phyloP scores from a whole-genome alignment of 768 basidiomycete genomes.

The Gautieria morchelliformis region DNA sequence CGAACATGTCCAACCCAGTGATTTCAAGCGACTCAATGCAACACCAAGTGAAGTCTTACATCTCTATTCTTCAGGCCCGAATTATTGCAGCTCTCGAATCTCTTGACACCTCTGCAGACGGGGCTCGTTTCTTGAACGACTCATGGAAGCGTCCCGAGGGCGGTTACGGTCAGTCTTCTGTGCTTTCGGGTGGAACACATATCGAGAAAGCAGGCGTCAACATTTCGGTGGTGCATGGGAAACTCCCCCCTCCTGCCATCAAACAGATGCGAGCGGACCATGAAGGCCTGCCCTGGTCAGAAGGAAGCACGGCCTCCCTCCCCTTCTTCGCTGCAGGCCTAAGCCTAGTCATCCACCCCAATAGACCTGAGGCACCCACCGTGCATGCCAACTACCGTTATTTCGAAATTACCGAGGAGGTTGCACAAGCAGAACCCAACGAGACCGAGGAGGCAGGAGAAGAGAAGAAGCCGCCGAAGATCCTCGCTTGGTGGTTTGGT shows the following conservation, averaged over 20 bases:
- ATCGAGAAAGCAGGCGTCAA: constrained; percentile 96
- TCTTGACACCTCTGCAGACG: constrained; percentile 52
- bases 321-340: constrained; percentile 94
- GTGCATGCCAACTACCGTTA: constrained; percentile 96
- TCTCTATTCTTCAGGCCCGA: constrained; percentile 63
- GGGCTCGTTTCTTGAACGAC: constrained; percentile 18
- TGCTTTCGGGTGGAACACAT: constrained; percentile 48
- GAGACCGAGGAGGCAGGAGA: constrained; percentile 15
- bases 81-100: constrained; percentile 73
- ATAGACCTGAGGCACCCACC: constrained; percentile 89
- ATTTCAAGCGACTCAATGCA: constrained; percentile 43
- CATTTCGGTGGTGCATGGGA: constrained; percentile 84
- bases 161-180: constrained; percentile 73
- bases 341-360: constrained; percentile 88
- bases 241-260: constrained; percentile 80
- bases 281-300: constrained; percentile 52
- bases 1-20: background rate
- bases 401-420: constrained; percentile 75
- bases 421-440: constrained; percentile 13
- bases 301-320: constrained; percentile 45
- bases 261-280: constrained; percentile 95
- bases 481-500: constrained; percentile 97
- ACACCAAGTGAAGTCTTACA: constrained; percentile 63
- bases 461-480: constrained; percentile 32
- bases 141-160: constrained; percentile 35